Conservation (phyloP, 2,329 filamentous ascomycete species). For the Monilinia aucupariae region DNA sequence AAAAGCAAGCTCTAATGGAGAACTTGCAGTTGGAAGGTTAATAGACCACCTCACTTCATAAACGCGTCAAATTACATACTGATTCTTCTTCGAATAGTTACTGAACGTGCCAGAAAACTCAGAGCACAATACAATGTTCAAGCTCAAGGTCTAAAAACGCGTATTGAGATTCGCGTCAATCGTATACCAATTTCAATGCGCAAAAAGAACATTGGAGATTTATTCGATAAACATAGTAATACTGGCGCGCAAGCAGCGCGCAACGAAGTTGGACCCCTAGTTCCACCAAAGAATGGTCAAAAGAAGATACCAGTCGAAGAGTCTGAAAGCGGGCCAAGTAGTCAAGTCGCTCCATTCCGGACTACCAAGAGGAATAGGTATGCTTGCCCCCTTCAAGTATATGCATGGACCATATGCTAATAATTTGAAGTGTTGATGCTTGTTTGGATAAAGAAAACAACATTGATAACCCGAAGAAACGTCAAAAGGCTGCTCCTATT, state of each 20-base stretch:
- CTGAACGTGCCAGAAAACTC: constrained; percentile 79
- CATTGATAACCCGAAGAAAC: constrained; percentile 67
- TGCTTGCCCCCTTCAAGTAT: constrained; percentile 23
- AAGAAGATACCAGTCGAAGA: constrained; percentile 28
- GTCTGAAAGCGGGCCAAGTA: constrained; percentile 20
- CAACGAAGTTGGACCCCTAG: constrained; percentile 19
- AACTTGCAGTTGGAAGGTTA: constrained; percentile 84
- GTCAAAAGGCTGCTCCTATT: constrained; percentile 36
- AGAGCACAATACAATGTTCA: constrained; percentile 85
- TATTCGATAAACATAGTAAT: constrained; percentile 40
- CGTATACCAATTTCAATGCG: constrained; percentile 78
- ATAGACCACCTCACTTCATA: constrained; percentile 34
- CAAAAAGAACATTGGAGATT: constrained; percentile 74
- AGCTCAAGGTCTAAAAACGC: constrained; percentile 74
- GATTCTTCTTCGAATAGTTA: constrained; percentile 51
- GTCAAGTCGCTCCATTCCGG: constrained; percentile 30
- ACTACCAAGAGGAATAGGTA: constrained; percentile 50
- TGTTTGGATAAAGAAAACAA: constrained; percentile 72
- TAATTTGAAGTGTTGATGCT: constrained; percentile 50
- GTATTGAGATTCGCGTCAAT: constrained; percentile 89
- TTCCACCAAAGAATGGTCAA: constrained; percentile 23
- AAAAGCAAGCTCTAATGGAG: constrained; percentile 84
- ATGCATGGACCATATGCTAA: background rate
- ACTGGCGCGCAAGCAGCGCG: constrained; percentile 10
- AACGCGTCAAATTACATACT: constrained; percentile 19